Conservation (phyloP, 1,139 yeast genomes). For the Pichia sp. region DNA sequence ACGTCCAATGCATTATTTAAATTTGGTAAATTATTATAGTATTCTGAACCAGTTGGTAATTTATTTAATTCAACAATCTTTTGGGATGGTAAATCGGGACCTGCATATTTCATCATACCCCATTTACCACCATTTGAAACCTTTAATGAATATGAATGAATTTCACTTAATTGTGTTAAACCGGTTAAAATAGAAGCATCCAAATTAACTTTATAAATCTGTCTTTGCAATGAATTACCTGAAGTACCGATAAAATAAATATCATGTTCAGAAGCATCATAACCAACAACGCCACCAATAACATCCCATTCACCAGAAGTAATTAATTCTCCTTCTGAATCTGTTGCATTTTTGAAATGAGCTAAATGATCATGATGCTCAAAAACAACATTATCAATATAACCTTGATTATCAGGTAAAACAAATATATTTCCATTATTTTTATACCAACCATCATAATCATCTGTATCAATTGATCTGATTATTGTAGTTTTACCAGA, state of each 20-base stretch:
- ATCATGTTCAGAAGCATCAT: conserved; percentile 43
- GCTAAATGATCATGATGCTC: conserved; percentile 67
- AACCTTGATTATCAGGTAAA: conserved; percentile 42
- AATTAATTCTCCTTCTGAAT: conserved; percentile 40
- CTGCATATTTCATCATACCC: conserved; percentile 47
- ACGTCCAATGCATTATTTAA: conserved; percentile 32
- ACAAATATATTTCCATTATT: conserved; percentile 34
- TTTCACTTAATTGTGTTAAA: conserved; percentile 22
- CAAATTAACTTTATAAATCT: conserved; percentile 42
- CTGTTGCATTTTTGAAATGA: conserved; percentile 39
- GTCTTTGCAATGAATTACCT: conserved; percentile 50
- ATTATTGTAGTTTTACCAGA: conserved; percentile 32
- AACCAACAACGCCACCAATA: conserved; percentile 49
- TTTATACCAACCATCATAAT: conserved; percentile 54
- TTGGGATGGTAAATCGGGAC: conserved; percentile 67
- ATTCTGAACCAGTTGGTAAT: conserved; percentile 28
- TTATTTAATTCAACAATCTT: conserved; percentile 43
- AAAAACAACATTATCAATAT: conserved; percentile 66
- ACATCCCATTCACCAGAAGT: conserved; percentile 71
- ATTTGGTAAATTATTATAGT: conserved; percentile 27
- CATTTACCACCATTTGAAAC: conserved; percentile 56
- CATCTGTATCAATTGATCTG: conserved; percentile 40
- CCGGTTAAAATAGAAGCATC: conserved; percentile 18
- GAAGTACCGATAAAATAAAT: conserved; percentile 63
- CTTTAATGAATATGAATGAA: conserved; percentile 32